These are phyloP conservation scores for Ascochyta clinopodiicola DNA, from an alignment of 2,329 filamentous ascomycete species.

Conservation along the genomic window DNA sequence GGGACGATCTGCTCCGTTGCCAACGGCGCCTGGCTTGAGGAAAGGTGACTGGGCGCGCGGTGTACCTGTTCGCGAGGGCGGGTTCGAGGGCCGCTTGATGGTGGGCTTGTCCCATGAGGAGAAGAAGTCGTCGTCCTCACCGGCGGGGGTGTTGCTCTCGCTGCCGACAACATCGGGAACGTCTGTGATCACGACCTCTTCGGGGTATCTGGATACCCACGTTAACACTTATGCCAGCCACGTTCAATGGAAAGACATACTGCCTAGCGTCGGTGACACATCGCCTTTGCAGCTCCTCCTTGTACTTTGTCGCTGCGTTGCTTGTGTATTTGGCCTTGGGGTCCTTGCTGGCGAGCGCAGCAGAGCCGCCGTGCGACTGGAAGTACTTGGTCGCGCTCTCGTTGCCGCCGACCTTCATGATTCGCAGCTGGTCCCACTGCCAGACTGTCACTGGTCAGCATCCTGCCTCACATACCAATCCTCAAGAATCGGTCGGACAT, in stretches of 20 bases:
- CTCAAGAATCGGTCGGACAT: conserved; percentile 51
- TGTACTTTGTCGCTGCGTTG: conserved; percentile 93
- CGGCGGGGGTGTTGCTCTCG: conserved; percentile 78
- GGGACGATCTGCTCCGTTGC: conserved; percentile 71
- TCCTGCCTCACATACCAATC: conserved; percentile 56
- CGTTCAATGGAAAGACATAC: conserved; percentile 59
- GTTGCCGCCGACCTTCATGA: conserved; percentile 99
- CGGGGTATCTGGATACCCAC: conserved; percentile 69
- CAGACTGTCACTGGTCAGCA: conserved; percentile 61
- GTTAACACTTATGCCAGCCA: conserved; percentile 28
- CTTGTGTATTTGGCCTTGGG: conserved; percentile 96
- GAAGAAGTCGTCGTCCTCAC: conserved; percentile 95
- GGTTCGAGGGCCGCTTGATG: conserved; percentile 95
- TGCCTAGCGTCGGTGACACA: conserved; percentile 83
- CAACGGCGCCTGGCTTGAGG: conserved; percentile 72
- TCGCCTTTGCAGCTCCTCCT: conserved; percentile 90
- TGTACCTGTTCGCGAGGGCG: conserved; percentile 86
- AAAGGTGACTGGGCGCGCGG: conserved; percentile 89
- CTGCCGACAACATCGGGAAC: conserved; percentile 60
- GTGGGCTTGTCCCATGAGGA: conserved; percentile 98
- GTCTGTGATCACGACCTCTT: conserved; percentile 85
- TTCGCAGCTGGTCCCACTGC: conserved; percentile 97
- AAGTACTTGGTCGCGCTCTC: conserved; percentile 99
- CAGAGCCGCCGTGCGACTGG: conserved; percentile 92
- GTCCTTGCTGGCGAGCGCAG: conserved; percentile 94